Percentiles rank a stretch among this genome's conserved stretches.
These are phyloP conservation scores for Penicillium coffeae DNA, from an alignment of 495 filamentous ascomycete genomes.

Conservation along the genomic window DNA sequence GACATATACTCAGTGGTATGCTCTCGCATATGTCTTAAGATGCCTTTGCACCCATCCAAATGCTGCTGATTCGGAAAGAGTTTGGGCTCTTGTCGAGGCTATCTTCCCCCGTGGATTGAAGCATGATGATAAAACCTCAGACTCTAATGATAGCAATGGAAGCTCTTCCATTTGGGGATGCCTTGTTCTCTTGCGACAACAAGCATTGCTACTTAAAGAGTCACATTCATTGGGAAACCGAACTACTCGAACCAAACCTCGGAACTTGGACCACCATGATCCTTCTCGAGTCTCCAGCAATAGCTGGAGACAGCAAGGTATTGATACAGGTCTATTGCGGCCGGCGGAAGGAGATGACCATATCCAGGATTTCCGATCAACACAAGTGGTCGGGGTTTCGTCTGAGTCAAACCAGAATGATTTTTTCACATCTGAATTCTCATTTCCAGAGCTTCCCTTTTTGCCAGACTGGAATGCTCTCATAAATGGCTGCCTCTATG, in stretches of 20 bases:
- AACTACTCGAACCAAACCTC: neutral
- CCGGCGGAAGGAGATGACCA: neutral
- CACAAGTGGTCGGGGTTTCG: neutral
- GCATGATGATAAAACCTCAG: neutral
- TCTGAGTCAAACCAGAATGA: neutral
- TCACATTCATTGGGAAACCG: neutral
- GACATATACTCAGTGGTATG: conserved; percentile 55
- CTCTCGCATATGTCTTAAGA: conserved; percentile 49
- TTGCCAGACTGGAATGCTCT: conserved; percentile 1
- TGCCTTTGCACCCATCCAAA: conserved; percentile 39
- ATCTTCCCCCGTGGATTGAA: conserved; percentile 17
- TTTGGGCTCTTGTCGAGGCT: conserved; percentile 46
- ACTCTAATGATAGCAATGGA: conserved; percentile 8
- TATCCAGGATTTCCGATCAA: neutral
- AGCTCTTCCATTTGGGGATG: conserved; percentile 15
- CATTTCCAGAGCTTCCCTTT: neutral
- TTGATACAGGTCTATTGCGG: neutral
- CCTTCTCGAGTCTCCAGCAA: neutral
- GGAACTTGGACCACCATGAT: neutral
- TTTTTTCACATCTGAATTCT: neutral
- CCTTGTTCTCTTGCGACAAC: conserved; percentile 12
- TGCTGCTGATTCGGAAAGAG: conserved; percentile 42
- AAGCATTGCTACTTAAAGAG: conserved; percentile 6
- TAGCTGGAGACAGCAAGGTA: neutral
- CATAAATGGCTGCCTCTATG: neutral